Evolutionary conservation across 2,329 filamentous ascomycete species (phyloP).

Genomic region (Stachybotrys echinatus): DNA sequence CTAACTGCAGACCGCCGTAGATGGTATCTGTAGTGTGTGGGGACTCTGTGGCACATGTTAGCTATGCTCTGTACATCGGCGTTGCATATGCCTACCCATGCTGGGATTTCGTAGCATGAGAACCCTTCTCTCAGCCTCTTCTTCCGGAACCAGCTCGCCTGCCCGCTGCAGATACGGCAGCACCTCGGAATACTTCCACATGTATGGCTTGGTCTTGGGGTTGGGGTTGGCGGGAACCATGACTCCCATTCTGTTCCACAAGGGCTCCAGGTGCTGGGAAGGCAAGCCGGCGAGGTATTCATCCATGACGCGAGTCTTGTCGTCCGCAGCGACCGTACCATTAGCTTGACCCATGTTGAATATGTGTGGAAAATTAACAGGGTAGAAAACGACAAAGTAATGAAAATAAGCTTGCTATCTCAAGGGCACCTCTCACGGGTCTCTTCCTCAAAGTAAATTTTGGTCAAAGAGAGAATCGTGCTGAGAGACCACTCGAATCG

Average conservation of each 20-base stretch:
- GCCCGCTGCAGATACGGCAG: constrained; percentile 28
- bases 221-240: constrained; percentile 42
- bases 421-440: no score
- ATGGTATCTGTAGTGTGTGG: constrained; percentile 54
- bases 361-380: no score
- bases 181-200: constrained; percentile 31
- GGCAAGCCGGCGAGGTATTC: constrained; percentile 22
- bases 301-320: constrained; percentile 18
- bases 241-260: constrained; percentile 43
- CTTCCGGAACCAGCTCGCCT: constrained; percentile 27
- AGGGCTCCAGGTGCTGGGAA: constrained; percentile 27
- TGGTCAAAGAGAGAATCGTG: no score
- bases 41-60: constrained; percentile 26
- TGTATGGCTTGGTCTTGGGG: constrained; percentile 31
- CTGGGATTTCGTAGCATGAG: constrained; percentile 41
- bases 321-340: constrained; percentile 3
- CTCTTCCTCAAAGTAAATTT: no score
- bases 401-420: no score
- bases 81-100: constrained; percentile 29
- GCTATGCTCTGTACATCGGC: background rate
- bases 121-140: constrained; percentile 35
- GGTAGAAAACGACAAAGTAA: no score
- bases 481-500: no score
- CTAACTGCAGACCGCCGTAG: constrained; percentile 51
- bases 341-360: constrained; percentile 1